Conservation (phyloP, 352 stramenopile species). For the Pythium chondricola region DNA sequence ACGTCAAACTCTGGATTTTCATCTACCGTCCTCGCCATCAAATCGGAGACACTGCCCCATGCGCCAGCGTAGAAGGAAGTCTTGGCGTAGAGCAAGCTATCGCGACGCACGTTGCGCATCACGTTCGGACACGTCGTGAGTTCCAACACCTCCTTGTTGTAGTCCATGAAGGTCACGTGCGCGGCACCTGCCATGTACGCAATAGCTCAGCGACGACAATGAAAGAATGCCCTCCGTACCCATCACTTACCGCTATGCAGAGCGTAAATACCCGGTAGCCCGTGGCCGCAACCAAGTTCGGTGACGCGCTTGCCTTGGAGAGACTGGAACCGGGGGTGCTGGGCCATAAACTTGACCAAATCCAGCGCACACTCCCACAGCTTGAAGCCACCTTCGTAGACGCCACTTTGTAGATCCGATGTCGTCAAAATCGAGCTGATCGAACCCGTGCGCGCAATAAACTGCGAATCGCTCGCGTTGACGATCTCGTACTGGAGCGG, state of each 20-base stretch:
- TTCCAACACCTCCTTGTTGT: constrained; percentile 86
- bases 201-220: not conserved
- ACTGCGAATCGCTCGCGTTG: constrained; percentile 45
- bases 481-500: constrained; percentile 50
- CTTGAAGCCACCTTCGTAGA: constrained; percentile 87
- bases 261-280: constrained; percentile 68
- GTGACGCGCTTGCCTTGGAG: constrained; percentile 36
- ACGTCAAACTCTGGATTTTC: constrained; percentile 59
- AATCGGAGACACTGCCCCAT: constrained; percentile 54
- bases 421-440: constrained; percentile 66
- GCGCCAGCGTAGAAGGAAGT: constrained; percentile 74
- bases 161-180: constrained; percentile 76
- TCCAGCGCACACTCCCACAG: constrained; percentile 81
- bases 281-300: constrained; percentile 78
- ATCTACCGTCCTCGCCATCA: constrained; percentile 37
- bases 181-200: constrained; percentile 45
- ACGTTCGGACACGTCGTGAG: constrained; percentile 81
- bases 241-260: constrained; percentile 41
- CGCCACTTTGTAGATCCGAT: constrained; percentile 66
- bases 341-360: constrained; percentile 35
- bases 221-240: not conserved
- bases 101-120: constrained; percentile 29
- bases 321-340: constrained; percentile 18
- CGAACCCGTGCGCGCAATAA: constrained; percentile 43
- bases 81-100: constrained; percentile 22